Base-by-base conservation (phyloP, 2,329 filamentous ascomycete species). In the Stemphylium beticola region DNA sequence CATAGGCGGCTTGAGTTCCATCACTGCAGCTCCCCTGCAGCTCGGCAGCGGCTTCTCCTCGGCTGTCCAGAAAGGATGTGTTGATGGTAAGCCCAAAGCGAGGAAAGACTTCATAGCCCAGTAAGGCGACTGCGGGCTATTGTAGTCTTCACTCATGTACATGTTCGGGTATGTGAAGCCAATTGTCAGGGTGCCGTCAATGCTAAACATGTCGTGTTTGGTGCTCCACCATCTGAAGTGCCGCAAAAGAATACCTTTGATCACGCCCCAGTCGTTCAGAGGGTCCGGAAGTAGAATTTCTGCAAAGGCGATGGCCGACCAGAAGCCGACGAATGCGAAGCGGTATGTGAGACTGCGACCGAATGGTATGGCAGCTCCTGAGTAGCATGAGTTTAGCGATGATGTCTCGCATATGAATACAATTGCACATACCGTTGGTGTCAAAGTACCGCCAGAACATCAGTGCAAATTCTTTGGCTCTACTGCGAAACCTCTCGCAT, bases 101-200 rank as follows among this genome's bases (percentile, higher is more conserved):
- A 83, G 68, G 3, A 85, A 76, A 0, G 78, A 77, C 52, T 85
- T 85, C 18, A 84, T 66, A 7, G 76, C 78, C 83, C 82, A 85
- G 60, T 84, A 85, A 0, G 77, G 74, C 0, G 82, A 84, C 55
- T 85, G 82, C 0, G 82, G 81, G 1, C 82, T 85, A 61, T 85
- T 85, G 65, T 85, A 85, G 57, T 83, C 80, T 62, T 85, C 83
- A 32, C 74, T 73, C 76, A 85, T 77, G 60, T 79, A 84, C 78
- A 83, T 83, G 57, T 84, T 84, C 9, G 76, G 75, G 33, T 77
- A 79, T 1, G 72, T 62, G 45, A 75, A 80, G 10, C 76, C 82
- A 32, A 83, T 81, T 2, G 77, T 83, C 15, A 84, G 38, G 0
- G 80, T 82, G 0, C 81, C 81, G 50, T 84, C 81, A 0, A 73